Conservation (phyloP, 257 asterid genomes). For the Gynochthodes officinalis region DNA sequence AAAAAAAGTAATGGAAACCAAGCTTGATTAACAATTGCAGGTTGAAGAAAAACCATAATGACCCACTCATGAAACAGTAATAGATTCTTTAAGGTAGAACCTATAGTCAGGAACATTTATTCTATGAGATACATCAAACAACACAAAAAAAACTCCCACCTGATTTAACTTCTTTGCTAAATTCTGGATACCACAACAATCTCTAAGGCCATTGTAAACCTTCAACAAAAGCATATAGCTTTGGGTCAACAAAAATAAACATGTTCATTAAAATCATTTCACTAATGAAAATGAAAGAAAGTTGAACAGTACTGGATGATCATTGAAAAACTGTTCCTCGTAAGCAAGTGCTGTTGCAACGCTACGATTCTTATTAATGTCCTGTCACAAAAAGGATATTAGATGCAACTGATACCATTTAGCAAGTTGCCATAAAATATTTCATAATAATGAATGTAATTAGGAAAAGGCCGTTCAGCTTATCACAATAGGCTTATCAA, state of each 20-base stretch:
- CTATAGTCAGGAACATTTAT: too few relatives aligned
- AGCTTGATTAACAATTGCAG: too few relatives aligned
- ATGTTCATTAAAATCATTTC: not conserved
- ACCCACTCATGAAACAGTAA: too few relatives aligned
- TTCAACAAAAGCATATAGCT: conserved; percentile 16
- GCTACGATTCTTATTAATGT: conserved; percentile 52
- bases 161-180: conserved; percentile 87
- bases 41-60: too few relatives aligned
- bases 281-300: not conserved
- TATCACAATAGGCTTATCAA: too few relatives aligned
- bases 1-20: too few relatives aligned
- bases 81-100: too few relatives aligned
- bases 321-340: conserved; percentile 74
- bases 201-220: conserved; percentile 72
- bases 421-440: not conserved
- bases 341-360: conserved; percentile 66
- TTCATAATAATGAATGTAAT: too few relatives aligned
- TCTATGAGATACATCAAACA: not conserved
- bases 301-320: conserved; percentile 49
- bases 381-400: conserved; percentile 31
- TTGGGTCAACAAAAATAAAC: not conserved
- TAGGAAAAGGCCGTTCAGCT: too few relatives aligned
- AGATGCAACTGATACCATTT: not conserved
- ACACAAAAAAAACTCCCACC: conserved; percentile 23
- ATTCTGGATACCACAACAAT: conserved; percentile 76